Evolutionary conservation across 768 basidiomycete genomes (phyloP), one percentile per base, ranked within the genome.

Genomic region (Auriculariales sp.): DNA sequence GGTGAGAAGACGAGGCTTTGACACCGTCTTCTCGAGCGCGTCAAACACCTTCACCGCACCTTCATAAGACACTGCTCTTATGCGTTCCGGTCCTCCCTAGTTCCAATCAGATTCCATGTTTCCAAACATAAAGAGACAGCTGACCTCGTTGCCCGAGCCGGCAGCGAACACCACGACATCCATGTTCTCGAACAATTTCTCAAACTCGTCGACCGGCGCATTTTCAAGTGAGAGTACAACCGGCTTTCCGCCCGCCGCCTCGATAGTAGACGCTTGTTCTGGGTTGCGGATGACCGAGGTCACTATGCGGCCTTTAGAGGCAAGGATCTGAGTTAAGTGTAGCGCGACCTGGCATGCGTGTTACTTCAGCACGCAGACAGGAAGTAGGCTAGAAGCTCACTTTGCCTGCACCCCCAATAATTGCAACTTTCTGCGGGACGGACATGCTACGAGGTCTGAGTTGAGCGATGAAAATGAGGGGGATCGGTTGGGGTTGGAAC

Each of bases 31-130:
- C 58, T 82, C 81, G 47, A 84, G 66, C 0, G 79, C 81, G 57
- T 83, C 81, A 56, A 78, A 83, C 2, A 81, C 72, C 62, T 83
- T 83, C 31, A 84, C 54, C 0, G 79, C 79, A 6, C 79, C 81
- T 46, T 79, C 75, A 54, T 74, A 77, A 55, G 70, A 68, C 4
- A 82, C 79, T 25, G 65, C 68, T 58, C 70, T 72, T 2, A 75
- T 80, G 28, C 46, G 62, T 61, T 7, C 14, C n/a, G 29, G 4
- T 46, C 44, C 12, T 14, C 12, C 15, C 14, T 14, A 73, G 58
- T 55, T 75, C 74, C 30, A 67, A n/a, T n/a, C n/a, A n/a, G n/a
- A n/a, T n/a, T n/a, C n/a, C n/a, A n/a, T n/a, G n/a, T n/a, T n/a
- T n/a, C n/a, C n/a, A n/a, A n/a, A n/a, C n/a, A n/a, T n/a, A n/a